Base-by-base conservation (phyloP, 768 basidiomycete genomes). In the Boletus tomentosulus region DNA sequence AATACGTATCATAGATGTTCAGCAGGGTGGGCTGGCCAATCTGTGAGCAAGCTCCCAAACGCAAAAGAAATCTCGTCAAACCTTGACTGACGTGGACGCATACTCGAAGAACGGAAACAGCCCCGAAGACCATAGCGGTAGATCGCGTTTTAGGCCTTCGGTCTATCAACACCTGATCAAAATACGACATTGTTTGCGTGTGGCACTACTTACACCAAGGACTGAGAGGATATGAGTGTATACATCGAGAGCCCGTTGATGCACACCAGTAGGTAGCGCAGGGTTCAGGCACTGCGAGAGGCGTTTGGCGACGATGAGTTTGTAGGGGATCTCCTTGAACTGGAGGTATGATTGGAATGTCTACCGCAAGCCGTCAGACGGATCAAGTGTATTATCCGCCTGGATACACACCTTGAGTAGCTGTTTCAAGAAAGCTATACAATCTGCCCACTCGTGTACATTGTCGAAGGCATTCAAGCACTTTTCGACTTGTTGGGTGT, bases 401-500 rank as follows among this genome's bases (percentile, higher is more conserved):
- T 31, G 31, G 30, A 24, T 39, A 59, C 69, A 42, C 62, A 91
- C 93, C 80, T 97, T 97, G 55, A 96, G 81, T 56, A 97, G 72
- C 61, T 94, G 89, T 67, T 95, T 95, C 69, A 99, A 71, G 73
- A 98, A 99, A 38, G 95, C 87, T 66, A 97, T 98, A 69, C 94
- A 98, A 74, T 99, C 97, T 55, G 97, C 95, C 97, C 97, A 99
- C 74, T 99, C 97, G 53, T 96, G 92, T 54, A 97, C 92, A 64
- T 85, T 91, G 65, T 97, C 94, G 65, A 99, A 98, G 2, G 92
- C 86, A 57, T 85, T 87, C 45, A 99, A 77, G 61, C 90, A 92
- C 72, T 87, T 88, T 68, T 99, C 97, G 46, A 99, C 91, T 62
- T 92, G 89, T 51, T 87, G 85, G 1, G 86, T 77, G 72, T 93